These are phyloP conservation scores for Aspergillus intermedius DNA, from an alignment of 2,329 filamentous ascomycete genomes.

Conservation along the genomic window DNA sequence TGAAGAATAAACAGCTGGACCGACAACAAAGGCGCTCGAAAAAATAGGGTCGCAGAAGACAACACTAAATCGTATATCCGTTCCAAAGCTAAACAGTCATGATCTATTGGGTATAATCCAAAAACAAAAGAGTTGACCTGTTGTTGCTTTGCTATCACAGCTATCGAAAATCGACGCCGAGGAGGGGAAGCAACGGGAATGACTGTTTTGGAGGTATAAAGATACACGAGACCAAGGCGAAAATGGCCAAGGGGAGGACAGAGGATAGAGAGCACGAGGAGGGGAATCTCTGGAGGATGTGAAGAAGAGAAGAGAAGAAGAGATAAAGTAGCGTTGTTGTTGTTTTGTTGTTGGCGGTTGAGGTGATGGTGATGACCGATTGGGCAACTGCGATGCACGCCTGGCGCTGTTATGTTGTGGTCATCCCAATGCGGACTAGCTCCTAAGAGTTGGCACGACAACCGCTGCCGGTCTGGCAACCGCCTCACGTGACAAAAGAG, in stretches of 20 bases:
- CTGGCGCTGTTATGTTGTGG: conserved; percentile 37
- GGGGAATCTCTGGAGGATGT: conserved; percentile 5
- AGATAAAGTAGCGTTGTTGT: conserved; percentile 11
- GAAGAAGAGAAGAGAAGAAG: conserved; percentile 12
- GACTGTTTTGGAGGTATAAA: conserved; percentile 16
- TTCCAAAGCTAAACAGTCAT: conserved; percentile 23
- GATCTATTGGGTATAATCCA: conserved; percentile 13
- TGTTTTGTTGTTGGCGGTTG: conserved; percentile 14
- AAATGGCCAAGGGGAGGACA: conserved; percentile 1
- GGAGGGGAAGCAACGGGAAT: background rate
- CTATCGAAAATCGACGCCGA: conserved; percentile 5
- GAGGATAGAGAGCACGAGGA: conserved; percentile 4
- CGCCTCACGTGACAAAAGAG: background rate
- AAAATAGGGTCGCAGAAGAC: conserved; percentile 1
- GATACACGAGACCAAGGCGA: conserved; percentile 13
- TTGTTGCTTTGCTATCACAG: conserved; percentile 1
- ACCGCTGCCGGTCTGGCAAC: conserved; percentile 22
- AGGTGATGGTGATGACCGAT: conserved; percentile 24
- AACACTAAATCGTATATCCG: background rate
- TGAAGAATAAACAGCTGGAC: conserved; percentile 2
- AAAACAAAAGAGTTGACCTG: conserved; percentile 4
- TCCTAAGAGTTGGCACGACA: conserved; percentile 33
- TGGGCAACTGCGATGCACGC: conserved; percentile 29
- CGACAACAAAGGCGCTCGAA: background rate
- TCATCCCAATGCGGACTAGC: conserved; percentile 26